Conservation (phyloP, 1,139 yeast species). For the Arxiozyma slooffiae region DNA sequence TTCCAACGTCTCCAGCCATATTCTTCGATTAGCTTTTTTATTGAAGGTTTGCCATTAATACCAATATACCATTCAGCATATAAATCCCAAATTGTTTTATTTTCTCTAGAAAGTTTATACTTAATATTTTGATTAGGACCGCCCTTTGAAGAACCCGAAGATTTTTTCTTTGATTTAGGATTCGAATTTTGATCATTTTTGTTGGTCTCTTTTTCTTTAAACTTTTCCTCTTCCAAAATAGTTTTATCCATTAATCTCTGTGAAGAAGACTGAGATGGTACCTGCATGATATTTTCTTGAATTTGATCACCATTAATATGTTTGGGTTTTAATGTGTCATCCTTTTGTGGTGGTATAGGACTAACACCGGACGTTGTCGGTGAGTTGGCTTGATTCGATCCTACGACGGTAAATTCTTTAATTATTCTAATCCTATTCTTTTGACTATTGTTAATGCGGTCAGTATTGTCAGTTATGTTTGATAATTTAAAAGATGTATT, state of each 20-base stretch:
- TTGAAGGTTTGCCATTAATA: slow-evolving; percentile 29
- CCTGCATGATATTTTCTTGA: not conserved
- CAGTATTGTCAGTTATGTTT: not conserved
- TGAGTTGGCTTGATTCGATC: not conserved
- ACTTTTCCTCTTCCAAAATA: not conserved
- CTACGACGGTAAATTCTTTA: slow-evolving; percentile 1
- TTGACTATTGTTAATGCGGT: not conserved
- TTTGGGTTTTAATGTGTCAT: not conserved
- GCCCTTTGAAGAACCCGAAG: not conserved
- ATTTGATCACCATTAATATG: not conserved
- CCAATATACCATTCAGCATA: slow-evolving; percentile 32
- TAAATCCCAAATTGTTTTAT: slow-evolving; percentile 31
- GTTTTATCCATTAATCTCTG: not conserved
- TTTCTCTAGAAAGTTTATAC: slow-evolving; percentile 30
- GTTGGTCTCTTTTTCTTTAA: not conserved
- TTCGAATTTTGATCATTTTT: not conserved
- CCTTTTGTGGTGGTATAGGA: not conserved
- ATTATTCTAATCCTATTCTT: not conserved
- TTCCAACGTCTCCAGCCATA: slow-evolving; percentile 33
- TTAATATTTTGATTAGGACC: slow-evolving; percentile 22
- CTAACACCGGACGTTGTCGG: not conserved
- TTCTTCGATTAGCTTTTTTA: slow-evolving; percentile 26
- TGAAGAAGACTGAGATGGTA: not conserved
- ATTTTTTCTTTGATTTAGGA: not conserved
- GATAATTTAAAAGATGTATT: not conserved